These are phyloP conservation scores for Pythium aquatile DNA, from an alignment of 352 stramenopile species.

Conservation along the genomic window DNA sequence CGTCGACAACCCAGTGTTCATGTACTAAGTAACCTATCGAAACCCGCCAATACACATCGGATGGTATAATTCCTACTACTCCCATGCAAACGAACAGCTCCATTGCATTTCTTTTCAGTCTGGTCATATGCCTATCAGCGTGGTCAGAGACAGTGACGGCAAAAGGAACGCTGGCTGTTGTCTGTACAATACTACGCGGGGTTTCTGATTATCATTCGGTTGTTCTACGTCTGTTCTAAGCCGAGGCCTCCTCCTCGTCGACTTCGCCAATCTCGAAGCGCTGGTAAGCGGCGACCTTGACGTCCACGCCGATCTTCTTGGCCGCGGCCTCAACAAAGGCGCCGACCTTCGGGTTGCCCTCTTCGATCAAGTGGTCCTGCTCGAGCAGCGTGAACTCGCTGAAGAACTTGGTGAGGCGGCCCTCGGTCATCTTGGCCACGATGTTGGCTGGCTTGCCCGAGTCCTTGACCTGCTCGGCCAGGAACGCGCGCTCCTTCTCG, in stretches of 20 bases:
- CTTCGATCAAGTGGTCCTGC: conserved; percentile 94
- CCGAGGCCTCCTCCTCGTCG: conserved; percentile 49
- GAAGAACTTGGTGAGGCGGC: conserved; percentile 93
- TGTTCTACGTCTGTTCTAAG: conserved; percentile 17
- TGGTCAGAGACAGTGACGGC: no score
- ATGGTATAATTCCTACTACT: conserved; percentile 6
- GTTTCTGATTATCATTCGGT: conserved; percentile 5
- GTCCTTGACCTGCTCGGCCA: conserved; percentile 87
- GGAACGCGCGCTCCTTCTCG: conserved; percentile 90
- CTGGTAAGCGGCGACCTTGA: conserved; percentile 66
- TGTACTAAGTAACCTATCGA: conserved; percentile 78
- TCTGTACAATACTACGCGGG: conserved; percentile 1
- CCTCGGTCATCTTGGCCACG: conserved; percentile 94
- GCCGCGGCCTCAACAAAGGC: conserved; percentile 63
- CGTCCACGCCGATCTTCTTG: conserved; percentile 67
- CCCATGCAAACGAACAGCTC: not conserved
- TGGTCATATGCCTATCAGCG: no score
- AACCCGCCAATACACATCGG: not conserved
- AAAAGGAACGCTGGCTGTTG: not conserved
- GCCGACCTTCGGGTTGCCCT: conserved; percentile 87
- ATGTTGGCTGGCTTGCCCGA: conserved; percentile 90
- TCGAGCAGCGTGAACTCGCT: conserved; percentile 91
- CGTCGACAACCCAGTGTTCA: conserved; percentile 95
- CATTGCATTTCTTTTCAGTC: no score
- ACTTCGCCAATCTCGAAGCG: conserved; percentile 77